Evolutionary conservation across 1,139 yeast genomes (phyloP), one percentile per base, ranked within the genome.

Genomic region (Eremothecium coryli): DNA sequence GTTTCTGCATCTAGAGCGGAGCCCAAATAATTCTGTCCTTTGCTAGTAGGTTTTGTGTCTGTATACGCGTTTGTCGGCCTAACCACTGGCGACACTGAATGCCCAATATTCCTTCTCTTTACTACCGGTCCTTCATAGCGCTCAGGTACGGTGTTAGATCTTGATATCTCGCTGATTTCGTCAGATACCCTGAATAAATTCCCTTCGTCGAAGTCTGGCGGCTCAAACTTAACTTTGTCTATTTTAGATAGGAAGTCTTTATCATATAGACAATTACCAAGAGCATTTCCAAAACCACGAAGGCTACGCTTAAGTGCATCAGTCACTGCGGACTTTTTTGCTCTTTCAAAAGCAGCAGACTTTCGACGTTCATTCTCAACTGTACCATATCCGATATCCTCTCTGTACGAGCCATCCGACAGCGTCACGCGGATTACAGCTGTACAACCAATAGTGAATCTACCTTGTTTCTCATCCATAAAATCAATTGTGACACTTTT

Each of bases 341-440:
- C 80, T 47, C 81, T 79, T 49, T 81, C 93, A 52, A 80, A 80
- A 0, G 90, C 93, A 59, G 71, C 71, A 1, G 85, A 74, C 49
- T 77, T 77, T 26, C 74, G 66, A 37, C 72, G 70, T 28, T 82
- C 81, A 51, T 80, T 80, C 33, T 82, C 93, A 18, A 77, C 73
- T 36, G 73, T 75, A 9, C 93, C 93, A 52, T 81, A 81, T 0
- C 93, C 93, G 31, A 81, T 73, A 58, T 82, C 93, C 49, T 82
- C 93, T 46, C 79, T 82, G 48, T 61, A 80, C 0, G 88, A 72
- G 0, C 93, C 93, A 53, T 79, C 84, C 43, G 72, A 71, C 32
- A 82, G 60, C 0, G 84, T 73, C 3, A 82, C 80, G 24, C 93
- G 61, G 1, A 82, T 84, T 22, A 77, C 73, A 9, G 78, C 78